These are phyloP conservation scores for Penstemon davidsonii DNA, from an alignment of 257 asterid genomes.

Conservation along the genomic window DNA sequence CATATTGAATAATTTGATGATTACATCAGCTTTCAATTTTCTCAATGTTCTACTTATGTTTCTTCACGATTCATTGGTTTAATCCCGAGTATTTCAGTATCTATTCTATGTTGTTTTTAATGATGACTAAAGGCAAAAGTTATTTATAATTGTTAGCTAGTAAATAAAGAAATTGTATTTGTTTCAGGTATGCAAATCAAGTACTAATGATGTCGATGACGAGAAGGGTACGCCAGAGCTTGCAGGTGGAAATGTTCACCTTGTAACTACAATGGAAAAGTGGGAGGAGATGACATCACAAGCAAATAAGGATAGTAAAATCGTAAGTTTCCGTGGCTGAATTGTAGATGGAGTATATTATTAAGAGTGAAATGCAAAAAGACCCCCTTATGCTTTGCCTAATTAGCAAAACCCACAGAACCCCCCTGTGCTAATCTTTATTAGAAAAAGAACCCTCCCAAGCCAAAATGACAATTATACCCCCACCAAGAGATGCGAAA, in stretches of 20 bases:
- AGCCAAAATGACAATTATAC: too few relatives aligned
- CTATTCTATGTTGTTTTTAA: neutral
- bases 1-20: neutral
- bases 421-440: too few relatives aligned
- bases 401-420: too few relatives aligned
- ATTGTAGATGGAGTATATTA: too few relatives aligned
- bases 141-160: neutral
- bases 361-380: too few relatives aligned
- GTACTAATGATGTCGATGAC: slow-evolving; percentile 24
- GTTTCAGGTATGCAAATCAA: slow-evolving; percentile 31
- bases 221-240: slow-evolving; percentile 30
- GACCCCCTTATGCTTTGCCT: too few relatives aligned
- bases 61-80: neutral
- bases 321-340: slow-evolving; percentile 32
- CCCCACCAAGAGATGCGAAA: too few relatives aligned
- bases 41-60: neutral
- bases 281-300: slow-evolving; percentile 62
- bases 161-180: slow-evolving; percentile 18
- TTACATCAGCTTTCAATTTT: too few relatives aligned
- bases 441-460: too few relatives aligned
- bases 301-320: slow-evolving; percentile 48
- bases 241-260: slow-evolving; percentile 48
- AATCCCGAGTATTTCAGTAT: neutral
- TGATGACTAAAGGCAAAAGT: neutral
- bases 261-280: slow-evolving; percentile 47